A percentile compares a stretch with the other conserved stretches of the same genome.
Evolutionary conservation across 352 stramenopile genomes (phyloP).

Genomic region (Globisporangium alternatum): DNA sequence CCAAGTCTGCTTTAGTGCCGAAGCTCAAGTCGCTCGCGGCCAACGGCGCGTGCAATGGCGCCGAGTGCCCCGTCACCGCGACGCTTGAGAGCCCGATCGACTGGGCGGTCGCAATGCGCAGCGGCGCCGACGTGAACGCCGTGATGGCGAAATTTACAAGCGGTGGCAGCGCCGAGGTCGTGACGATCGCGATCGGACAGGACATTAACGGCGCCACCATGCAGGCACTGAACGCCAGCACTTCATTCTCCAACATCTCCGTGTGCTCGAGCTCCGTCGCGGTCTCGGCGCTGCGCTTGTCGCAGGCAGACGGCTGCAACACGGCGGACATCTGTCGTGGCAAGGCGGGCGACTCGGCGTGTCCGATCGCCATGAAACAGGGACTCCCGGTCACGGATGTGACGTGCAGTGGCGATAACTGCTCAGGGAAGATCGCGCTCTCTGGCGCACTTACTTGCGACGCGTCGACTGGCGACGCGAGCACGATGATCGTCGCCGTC

Average conservation of each 20-base stretch:
- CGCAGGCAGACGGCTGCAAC: slow-evolving; percentile 51
- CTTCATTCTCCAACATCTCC: slow-evolving; percentile 22
- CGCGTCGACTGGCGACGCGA: slow-evolving; percentile 26
- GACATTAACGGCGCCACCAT: slow-evolving; percentile 33
- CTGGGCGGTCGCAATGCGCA: slow-evolving; percentile 65
- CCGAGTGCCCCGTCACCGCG: slow-evolving; percentile 52
- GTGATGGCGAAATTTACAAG: slow-evolving; percentile 49
- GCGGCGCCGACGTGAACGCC: slow-evolving; percentile 31
- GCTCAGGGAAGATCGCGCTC: slow-evolving; percentile 47
- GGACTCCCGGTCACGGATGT: slow-evolving; percentile 35
- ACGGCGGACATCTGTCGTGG: slow-evolving; percentile 54
- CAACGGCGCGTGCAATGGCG: slow-evolving; percentile 27
- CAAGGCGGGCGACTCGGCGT: slow-evolving; percentile 36
- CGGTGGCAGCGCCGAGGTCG: slow-evolving; percentile 35
- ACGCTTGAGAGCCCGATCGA: slow-evolving; percentile 49
- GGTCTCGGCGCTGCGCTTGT: slow-evolving; percentile 55
- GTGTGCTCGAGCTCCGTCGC: slow-evolving; percentile 47
- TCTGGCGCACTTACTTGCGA: slow-evolving; percentile 45
- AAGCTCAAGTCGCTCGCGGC: slow-evolving; percentile 31
- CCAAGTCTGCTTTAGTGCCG: slow-evolving; percentile 35
- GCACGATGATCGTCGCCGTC: slow-evolving; percentile 44
- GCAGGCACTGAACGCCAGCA: slow-evolving; percentile 12
- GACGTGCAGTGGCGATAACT: slow-evolving; percentile 38
- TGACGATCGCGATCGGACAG: slow-evolving; percentile 44
- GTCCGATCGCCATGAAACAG: slow-evolving; percentile 37